Evolutionary conservation across 2,329 filamentous ascomycete species (phyloP).

Genomic region (Periconia digitata): DNA sequence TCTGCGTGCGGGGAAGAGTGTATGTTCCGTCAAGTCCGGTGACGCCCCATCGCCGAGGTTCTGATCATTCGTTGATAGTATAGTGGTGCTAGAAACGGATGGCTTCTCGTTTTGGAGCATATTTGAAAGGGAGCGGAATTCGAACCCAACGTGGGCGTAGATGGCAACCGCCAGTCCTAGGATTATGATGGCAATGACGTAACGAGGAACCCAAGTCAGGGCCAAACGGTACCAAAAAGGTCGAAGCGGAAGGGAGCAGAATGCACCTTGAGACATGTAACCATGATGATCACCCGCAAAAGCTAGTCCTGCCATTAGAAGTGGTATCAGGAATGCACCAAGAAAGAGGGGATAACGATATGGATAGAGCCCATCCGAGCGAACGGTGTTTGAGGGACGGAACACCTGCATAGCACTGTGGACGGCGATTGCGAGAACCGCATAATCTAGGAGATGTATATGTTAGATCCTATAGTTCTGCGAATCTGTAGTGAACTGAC

Average conservation of each 20-base stretch:
- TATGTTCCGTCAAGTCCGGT: conserved; percentile 4
- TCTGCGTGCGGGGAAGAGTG: conserved; percentile 9
- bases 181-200: conserved; percentile 67
- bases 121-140: conserved; percentile 41
- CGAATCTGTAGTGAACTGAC: conserved; percentile 37
- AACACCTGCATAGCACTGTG: conserved; percentile 75
- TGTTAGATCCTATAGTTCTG: conserved; percentile 3
- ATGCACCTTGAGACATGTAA: conserved; percentile 65
- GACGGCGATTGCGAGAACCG: conserved; percentile 71
- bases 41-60: conserved; percentile 2
- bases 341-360: conserved; percentile 64
- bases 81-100: conserved; percentile 10
- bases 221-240: conserved; percentile 70
- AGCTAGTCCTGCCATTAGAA: conserved; percentile 62
- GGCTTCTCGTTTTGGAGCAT: conserved; percentile 15
- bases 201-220: conserved; percentile 73
- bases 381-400: conserved; percentile 48
- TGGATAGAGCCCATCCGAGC: conserved; percentile 67
- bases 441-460: conserved; percentile 56
- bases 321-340: conserved; percentile 60
- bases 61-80: conserved; percentile 5
- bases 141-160: conserved; percentile 65
- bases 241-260: conserved; percentile 68
- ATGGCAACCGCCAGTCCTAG: conserved; percentile 67
- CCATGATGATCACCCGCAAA: conserved; percentile 59